Conservation (phyloP, 2,329 filamentous ascomycete species). For the Metarhizium humberi region DNA sequence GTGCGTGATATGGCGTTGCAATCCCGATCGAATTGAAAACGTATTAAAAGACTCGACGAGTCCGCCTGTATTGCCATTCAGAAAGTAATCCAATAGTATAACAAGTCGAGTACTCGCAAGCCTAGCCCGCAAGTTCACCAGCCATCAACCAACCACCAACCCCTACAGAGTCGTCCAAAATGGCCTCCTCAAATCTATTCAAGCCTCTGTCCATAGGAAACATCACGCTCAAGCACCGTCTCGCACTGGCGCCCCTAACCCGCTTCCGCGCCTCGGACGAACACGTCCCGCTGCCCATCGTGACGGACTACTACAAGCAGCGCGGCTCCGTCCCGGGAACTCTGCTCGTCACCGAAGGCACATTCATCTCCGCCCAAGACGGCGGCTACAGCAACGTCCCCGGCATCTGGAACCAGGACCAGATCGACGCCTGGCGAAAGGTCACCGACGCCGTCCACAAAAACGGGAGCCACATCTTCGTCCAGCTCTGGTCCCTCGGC, state of each 20-base stretch:
- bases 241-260: conserved; percentile 50
- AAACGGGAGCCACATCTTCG: conserved; percentile 41
- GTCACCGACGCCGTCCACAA: conserved; percentile 55
- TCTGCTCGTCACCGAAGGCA: conserved; percentile 34
- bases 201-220: conserved; percentile 32
- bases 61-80: no score
- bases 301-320: conserved; percentile 39
- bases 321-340: conserved; percentile 31
- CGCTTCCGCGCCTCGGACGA: conserved; percentile 36
- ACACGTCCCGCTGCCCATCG: conserved; percentile 2
- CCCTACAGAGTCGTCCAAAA: background rate
- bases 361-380: conserved; percentile 28
- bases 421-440: conserved; percentile 50
- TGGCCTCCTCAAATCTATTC: conserved; percentile 24
- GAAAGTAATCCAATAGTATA: no score
- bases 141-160: no score
- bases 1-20: no score
- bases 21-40: no score
- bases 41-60: no score
- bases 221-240: conserved; percentile 28
- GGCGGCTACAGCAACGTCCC: conserved; percentile 36
- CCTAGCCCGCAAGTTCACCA: no score
- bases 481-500: conserved; percentile 54
- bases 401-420: conserved; percentile 47
- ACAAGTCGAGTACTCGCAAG: no score